A percentile compares a stretch with the other conserved stretches of the same genome.
phyloP scores from a whole-genome alignment of 805 yeast species.

The Priceomyces melissophilus region DNA sequence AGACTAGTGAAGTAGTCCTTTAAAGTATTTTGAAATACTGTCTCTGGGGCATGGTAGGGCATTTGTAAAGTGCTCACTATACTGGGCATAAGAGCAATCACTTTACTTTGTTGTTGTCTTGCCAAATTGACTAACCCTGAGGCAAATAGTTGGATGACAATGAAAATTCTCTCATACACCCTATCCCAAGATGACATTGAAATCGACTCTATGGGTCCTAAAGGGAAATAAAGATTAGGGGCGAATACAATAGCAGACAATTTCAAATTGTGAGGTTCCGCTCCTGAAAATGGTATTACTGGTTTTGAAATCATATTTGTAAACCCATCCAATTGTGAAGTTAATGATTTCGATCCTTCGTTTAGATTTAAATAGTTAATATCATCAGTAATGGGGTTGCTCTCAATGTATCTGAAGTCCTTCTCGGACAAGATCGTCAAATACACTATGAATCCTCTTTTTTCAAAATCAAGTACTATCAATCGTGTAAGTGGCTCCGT shows the following conservation, averaged over 20 bases:
- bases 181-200: constrained; percentile 50
- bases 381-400: constrained; percentile 62
- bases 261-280: constrained; percentile 50
- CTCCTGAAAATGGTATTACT: constrained; percentile 57
- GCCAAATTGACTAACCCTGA: constrained; percentile 55
- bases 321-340: constrained; percentile 48
- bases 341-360: constrained; percentile 39
- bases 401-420: constrained; percentile 49
- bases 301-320: constrained; percentile 48
- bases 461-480: constrained; percentile 69
- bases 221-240: constrained; percentile 66
- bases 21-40: constrained; percentile 48
- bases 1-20: constrained; percentile 31
- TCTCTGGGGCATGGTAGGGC: constrained; percentile 65
- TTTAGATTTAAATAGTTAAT: constrained; percentile 62
- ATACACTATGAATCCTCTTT: constrained; percentile 78
- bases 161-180: constrained; percentile 42
- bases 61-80: constrained; percentile 52
- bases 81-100: constrained; percentile 52
- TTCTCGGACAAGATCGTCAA: constrained; percentile 65
- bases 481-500: constrained; percentile 68
- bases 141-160: constrained; percentile 50
- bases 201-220: constrained; percentile 64
- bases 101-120: constrained; percentile 47
- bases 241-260: constrained; percentile 66